Conservation (phyloP, 2,329 filamentous ascomycete genomes). For the Pyricularia sp. region DNA sequence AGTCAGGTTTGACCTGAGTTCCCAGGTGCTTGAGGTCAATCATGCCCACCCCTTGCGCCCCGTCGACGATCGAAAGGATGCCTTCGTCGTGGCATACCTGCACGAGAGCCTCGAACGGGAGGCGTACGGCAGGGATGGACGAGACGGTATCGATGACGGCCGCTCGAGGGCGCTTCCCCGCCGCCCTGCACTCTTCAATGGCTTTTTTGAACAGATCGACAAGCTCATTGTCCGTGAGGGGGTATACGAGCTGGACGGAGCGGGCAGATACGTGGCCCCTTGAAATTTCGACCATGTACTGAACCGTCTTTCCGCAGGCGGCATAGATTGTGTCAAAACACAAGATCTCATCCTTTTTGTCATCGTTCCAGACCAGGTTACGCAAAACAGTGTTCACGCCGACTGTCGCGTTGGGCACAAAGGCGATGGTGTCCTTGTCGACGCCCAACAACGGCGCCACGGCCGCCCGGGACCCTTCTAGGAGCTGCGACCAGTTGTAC, state of each 20-base stretch:
- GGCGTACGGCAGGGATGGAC: slow-evolving; percentile 62
- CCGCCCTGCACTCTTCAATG: slow-evolving; percentile 35
- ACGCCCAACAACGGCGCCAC: slow-evolving; percentile 52
- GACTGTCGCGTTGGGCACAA: slow-evolving; percentile 70
- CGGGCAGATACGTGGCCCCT: slow-evolving; percentile 27
- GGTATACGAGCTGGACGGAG: slow-evolving; percentile 52
- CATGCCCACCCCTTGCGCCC: slow-evolving; percentile 74
- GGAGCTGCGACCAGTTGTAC: slow-evolving; percentile 46
- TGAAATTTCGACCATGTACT: slow-evolving; percentile 57
- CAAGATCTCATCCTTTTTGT: slow-evolving; percentile 65
- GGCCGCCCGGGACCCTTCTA: slow-evolving; percentile 51
- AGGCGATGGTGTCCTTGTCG: slow-evolving; percentile 53
- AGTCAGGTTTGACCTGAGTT: slow-evolving; percentile 57
- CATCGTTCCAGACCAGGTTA: slow-evolving; percentile 52
- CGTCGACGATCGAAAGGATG: slow-evolving; percentile 67
- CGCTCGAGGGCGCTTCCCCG: slow-evolving; percentile 50
- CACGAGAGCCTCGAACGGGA: slow-evolving; percentile 63
- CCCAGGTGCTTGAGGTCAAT: slow-evolving; percentile 51
- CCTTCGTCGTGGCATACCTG: slow-evolving; percentile 50
- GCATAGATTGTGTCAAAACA: slow-evolving; percentile 72
- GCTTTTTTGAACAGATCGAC: slow-evolving; percentile 45
- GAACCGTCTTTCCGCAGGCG: slow-evolving; percentile 60
- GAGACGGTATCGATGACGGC: slow-evolving; percentile 72
- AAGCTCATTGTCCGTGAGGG: slow-evolving; percentile 56
- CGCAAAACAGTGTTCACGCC: slow-evolving; percentile 70